Conservation (phyloP, 2,329 filamentous ascomycete genomes). For the Microsporum audouinii region DNA sequence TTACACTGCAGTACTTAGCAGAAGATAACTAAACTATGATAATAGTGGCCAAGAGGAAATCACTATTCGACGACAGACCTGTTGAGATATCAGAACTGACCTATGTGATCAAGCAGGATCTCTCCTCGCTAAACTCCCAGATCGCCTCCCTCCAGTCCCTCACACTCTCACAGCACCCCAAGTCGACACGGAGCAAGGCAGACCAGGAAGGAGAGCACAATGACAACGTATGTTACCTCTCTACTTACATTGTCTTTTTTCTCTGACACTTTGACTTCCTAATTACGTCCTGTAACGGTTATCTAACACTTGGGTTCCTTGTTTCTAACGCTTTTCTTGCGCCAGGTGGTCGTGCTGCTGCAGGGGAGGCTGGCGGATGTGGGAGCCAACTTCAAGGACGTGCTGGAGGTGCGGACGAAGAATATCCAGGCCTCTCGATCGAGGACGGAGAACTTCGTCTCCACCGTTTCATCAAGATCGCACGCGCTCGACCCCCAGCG, state of each 20-base stretch:
- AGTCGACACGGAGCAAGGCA: constrained; percentile 35
- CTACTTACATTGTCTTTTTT: constrained; percentile 14
- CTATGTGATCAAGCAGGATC: constrained; percentile 95
- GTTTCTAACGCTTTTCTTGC: constrained; percentile 4
- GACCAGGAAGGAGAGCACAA: constrained; percentile 92
- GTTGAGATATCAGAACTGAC: constrained; percentile 96
- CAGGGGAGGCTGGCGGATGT: constrained; percentile 90
- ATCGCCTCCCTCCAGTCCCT: constrained; percentile 73
- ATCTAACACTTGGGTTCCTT: neutral
- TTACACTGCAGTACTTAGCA: neutral
- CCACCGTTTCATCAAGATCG: constrained; percentile 68
- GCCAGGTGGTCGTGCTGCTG: constrained; percentile 63
- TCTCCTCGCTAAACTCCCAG: constrained; percentile 73
- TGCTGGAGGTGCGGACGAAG: constrained; percentile 89
- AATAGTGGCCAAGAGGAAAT: constrained; percentile 83
- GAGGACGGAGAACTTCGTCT: constrained; percentile 93
- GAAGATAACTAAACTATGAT: constrained; percentile 4
- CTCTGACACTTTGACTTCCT: neutral
- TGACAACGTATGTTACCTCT: constrained; percentile 56
- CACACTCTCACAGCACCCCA: constrained; percentile 64
- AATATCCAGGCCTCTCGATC: constrained; percentile 92
- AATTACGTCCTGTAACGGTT: too few relatives aligned
- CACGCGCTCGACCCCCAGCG: constrained; percentile 54
- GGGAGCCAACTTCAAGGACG: constrained; percentile 91
- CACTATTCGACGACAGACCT: constrained; percentile 90